phyloP scores from a whole-genome alignment of 108 stramenopile genomes.

The Cyclostephanos tholiformis region DNA sequence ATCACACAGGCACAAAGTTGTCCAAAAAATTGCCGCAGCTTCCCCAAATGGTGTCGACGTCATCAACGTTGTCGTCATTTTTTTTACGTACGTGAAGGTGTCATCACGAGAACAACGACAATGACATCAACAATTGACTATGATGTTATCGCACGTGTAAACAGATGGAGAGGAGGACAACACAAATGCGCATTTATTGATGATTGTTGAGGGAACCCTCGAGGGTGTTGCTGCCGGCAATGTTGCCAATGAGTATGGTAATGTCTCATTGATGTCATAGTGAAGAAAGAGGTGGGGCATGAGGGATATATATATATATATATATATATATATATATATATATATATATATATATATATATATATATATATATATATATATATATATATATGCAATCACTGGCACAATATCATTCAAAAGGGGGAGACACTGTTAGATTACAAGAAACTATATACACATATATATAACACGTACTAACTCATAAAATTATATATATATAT shows the following conservation, averaged over 20 bases:
- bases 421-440: too few relatives aligned
- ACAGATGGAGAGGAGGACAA: too few relatives aligned
- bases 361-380: too few relatives aligned
- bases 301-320: too few relatives aligned
- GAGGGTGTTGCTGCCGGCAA: conserved; percentile 79
- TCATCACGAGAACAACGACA: background rate
- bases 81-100: background rate
- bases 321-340: too few relatives aligned
- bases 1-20: conserved; percentile 63
- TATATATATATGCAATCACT: too few relatives aligned
- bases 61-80: background rate
- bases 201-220: conserved; percentile 72
- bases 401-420: too few relatives aligned
- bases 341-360: too few relatives aligned
- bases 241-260: conserved; percentile 81
- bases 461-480: too few relatives aligned
- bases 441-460: too few relatives aligned
- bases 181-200: conserved; percentile 87
- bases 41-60: background rate
- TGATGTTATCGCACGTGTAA: conserved; percentile 31
- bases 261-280: conserved; percentile 90
- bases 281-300: conserved; percentile 13
- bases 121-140: background rate
- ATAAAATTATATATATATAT: too few relatives aligned
- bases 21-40: conserved; percentile 31